Evolutionary conservation across 805 yeast species (phyloP).

Genomic region (Saccharomycopsis capsularis): DNA sequence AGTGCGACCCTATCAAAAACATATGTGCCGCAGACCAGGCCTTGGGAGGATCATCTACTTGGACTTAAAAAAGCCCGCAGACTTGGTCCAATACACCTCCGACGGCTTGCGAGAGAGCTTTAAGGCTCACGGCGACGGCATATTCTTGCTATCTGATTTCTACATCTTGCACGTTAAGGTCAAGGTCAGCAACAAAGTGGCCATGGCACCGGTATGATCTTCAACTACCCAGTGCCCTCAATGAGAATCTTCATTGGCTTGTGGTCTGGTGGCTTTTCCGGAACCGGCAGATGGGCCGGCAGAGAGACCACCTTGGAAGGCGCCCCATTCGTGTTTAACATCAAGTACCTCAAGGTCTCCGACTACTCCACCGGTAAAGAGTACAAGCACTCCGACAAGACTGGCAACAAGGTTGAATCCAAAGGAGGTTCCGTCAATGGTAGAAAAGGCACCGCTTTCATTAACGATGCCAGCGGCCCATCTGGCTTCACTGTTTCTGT

Average conservation of each 20-base stretch:
- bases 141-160: constrained; percentile 53
- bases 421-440: constrained; percentile 17
- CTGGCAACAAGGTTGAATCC: constrained; percentile 16
- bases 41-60: constrained; percentile 40
- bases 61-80: constrained; percentile 38
- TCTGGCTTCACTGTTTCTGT: constrained; percentile 1
- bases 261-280: constrained; percentile 85
- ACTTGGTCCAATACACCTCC: constrained; percentile 32
- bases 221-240: constrained; percentile 82
- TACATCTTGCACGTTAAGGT: constrained; percentile 70
- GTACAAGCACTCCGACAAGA: constrained; percentile 50
- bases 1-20: constrained; percentile 18
- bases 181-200: constrained; percentile 51
- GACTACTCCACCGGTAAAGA: constrained; percentile 63
- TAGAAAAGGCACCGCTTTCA: constrained; percentile 11
- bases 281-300: constrained; percentile 81
- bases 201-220: constrained; percentile 61
- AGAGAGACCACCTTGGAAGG: constrained; percentile 57
- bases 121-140: constrained; percentile 48
- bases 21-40: constrained; percentile 40
- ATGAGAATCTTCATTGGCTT: constrained; percentile 63
- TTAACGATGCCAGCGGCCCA: not conserved
- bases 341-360: constrained; percentile 51
- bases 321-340: constrained; percentile 64
- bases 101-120: constrained; percentile 48